phyloP scores from a whole-genome alignment of 257 asterid species.

The Nicotiana tabacum region DNA sequence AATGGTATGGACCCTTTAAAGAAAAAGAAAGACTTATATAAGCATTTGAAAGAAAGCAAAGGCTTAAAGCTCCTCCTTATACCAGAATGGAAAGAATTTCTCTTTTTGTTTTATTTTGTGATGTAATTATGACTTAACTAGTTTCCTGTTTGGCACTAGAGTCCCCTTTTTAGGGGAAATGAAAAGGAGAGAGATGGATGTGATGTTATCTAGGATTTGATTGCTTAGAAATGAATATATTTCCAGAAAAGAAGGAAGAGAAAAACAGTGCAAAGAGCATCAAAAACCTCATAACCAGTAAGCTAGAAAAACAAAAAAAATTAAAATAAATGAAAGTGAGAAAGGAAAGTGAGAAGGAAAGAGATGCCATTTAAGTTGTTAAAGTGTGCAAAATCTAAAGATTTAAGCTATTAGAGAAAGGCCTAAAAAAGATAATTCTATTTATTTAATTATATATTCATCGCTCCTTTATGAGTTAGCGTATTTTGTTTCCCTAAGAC shows the following conservation, averaged over 20 bases:
- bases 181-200: not conserved
- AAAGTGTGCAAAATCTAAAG: no score
- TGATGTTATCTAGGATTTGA: constrained; percentile 2
- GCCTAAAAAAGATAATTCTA: no score
- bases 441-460: no score
- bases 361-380: no score
- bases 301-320: not conserved
- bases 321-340: no score
- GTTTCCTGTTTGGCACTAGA: constrained; percentile 8
- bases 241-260: not conserved
- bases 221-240: constrained; percentile 4
- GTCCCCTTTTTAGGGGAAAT: not conserved
- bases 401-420: no score
- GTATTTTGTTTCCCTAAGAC: no score
- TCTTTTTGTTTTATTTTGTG: not conserved
- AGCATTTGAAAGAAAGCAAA: not conserved
- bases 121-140: not conserved
- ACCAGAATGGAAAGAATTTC: not conserved
- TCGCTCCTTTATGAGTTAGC: no score
- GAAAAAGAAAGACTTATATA: not conserved
- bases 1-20: constrained; percentile 20
- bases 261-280: not conserved
- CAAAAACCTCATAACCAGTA: not conserved
- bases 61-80: not conserved
- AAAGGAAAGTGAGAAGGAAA: no score